Evolutionary conservation across 345 rosid species (phyloP), one percentile per base, ranked within the genome.

Genomic region (Citrus hindsii): DNA sequence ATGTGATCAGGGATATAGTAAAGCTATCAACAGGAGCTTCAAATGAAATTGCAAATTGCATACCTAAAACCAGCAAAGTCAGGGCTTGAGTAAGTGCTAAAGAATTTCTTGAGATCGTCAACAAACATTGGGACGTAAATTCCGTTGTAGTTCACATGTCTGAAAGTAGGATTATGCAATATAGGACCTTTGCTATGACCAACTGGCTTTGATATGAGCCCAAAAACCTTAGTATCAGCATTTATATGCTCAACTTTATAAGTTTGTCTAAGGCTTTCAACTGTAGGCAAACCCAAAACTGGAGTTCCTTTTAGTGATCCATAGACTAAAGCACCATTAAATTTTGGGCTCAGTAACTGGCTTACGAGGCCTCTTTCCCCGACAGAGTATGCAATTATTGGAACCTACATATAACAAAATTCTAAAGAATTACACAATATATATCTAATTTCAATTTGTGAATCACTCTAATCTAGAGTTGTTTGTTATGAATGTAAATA

Each of bases 11-110:
- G 80, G 32, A 46, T 24, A 65, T 27, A 53, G 40, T 53, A 35
- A 14, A 63, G 46, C 51, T 55, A 69, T 28, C 32, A 28, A 28
- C 42, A 53, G 14, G 21, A 68, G 14, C 72, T 40, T 24, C 72
- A 40, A 24, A 40, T 40, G 33, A 14, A 40, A 18, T 2, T 1
- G 12, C 81, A 7, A 67, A 22, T 4, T 0, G 3, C 81, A 12
- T 87, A 89, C 94, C 92, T 90, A 82, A 80, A 90, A 55, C 92
- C 91, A 33, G 86, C 83, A 68, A 83, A 90, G 73, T 90, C 92
- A 7, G 78, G 77, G 64, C 84, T 77, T 38, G 88, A 74, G 61
- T 84, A 90, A 73, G 77, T 82, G 38, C 78, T 62, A 58, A 90
- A 90, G 79, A 90, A 90, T 78, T 84, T 81, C 78, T 86, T 81